Evolutionary conservation across 2,329 filamentous ascomycete species (phyloP).

Genomic region (Cladophialophora exuberans): DNA sequence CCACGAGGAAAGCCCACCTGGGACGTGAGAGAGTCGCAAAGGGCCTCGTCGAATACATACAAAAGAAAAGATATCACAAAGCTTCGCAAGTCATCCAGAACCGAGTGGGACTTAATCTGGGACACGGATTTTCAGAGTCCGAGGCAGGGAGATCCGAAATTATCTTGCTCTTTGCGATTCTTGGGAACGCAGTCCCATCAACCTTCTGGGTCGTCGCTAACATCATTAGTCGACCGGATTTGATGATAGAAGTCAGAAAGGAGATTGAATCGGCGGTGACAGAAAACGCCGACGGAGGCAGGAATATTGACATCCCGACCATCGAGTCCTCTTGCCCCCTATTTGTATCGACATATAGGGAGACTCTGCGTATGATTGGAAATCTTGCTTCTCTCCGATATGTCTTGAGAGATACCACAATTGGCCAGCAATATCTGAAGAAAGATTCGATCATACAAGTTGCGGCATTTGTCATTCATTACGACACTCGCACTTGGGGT

Average conservation of each 20-base stretch:
- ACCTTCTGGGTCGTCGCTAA: slow-evolving; percentile 48
- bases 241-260: slow-evolving; percentile 38
- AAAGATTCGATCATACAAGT: slow-evolving; percentile 43
- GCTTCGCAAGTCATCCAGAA: slow-evolving; percentile 43
- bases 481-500: slow-evolving; percentile 40
- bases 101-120: slow-evolving; percentile 40
- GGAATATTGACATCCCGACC: slow-evolving; percentile 31
- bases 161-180: slow-evolving; percentile 44
- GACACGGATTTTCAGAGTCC: slow-evolving; percentile 38
- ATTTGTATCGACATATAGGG: slow-evolving; percentile 46
- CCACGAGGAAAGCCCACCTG: slow-evolving; percentile 43
- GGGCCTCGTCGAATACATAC: slow-evolving; percentile 47
- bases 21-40: slow-evolving; percentile 41
- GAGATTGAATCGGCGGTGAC: slow-evolving; percentile 35
- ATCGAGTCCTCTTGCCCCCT: slow-evolving; percentile 45
- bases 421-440: slow-evolving; percentile 41
- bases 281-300: slow-evolving; percentile 1
- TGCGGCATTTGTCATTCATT: slow-evolving; percentile 40
- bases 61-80: slow-evolving; percentile 42
- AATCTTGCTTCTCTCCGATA: slow-evolving; percentile 44
- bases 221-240: slow-evolving; percentile 39
- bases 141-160: slow-evolving; percentile 50
- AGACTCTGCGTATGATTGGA: slow-evolving; percentile 45
- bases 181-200: slow-evolving; percentile 46
- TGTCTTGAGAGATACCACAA: slow-evolving; percentile 41